Evolutionary conservation across 306 rosid species (phyloP), one percentile per base, ranked within the genome.

Genomic region (Cucurbita moschata): DNA sequence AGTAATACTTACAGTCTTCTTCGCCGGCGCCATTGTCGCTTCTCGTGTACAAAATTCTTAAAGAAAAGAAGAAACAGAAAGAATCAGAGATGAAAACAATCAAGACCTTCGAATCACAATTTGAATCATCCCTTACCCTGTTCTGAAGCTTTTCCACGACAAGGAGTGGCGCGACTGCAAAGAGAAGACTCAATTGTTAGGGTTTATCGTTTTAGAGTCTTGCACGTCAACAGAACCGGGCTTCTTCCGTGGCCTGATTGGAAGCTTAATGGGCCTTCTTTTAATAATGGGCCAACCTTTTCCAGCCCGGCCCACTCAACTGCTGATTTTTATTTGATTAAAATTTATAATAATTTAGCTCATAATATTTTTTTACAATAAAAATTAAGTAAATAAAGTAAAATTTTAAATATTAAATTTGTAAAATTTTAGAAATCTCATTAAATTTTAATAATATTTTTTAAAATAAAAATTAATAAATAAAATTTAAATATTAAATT

Each of bases 1-100:
- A 54, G 43, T 67, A 53, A 65, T 7, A 7, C 39, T 38, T 74
- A 79, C 82, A 47, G 82, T 79, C 55, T 79, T 79, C 78, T 79
- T 79, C 61, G 54, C 65, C 42, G 78, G 4, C 71, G 44, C 82
- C 82, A 74, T 79, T 38, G 78, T 74, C 19, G 50, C 61, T 47
- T 23, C 49, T 72, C 51, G 65, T 39, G 38, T 21, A 18, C 18
- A 40, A 40, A 19, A 40, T 38, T 12, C 38, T 43, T 53, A 12
- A 51, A 26, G 43, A 1, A 37, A 71, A 15, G 23, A 70, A 5
- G 57, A 56, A 52, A 35, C 6, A n/a, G 37, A n/a, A 0, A 38
- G 15, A 2, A 52, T 21, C 13, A 11, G 11, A 14, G 4, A 38
- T 19, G 35, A 54, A 23, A 15, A 69, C 3, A 0, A 49, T 12